Percentiles rank a stretch among this genome's conserved stretches.
Evolutionary conservation across 805 yeast species (phyloP).

Genomic region (Vanderwaltozyma yarrowii): DNA sequence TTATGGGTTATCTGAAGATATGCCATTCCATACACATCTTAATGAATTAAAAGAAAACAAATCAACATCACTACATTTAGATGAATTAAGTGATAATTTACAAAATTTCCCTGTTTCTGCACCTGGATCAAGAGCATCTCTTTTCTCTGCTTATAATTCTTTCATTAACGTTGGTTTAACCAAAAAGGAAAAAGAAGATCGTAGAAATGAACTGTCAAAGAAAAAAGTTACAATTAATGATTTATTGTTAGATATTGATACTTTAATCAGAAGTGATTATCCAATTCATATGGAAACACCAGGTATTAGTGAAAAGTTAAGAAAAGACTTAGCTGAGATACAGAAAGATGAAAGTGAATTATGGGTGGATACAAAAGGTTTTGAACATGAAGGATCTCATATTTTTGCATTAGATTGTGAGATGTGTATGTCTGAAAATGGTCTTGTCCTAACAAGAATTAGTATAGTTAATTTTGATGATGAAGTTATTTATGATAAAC

Average conservation of each 20-base stretch:
- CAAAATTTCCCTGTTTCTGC: conserved; percentile 39
- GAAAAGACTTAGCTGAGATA: conserved; percentile 1
- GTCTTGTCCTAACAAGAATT: conserved; percentile 64
- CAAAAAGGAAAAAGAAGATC: conserved; percentile 42
- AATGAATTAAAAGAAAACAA: conserved; percentile 4
- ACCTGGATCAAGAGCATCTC: conserved; percentile 56
- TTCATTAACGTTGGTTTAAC: conserved; percentile 49
- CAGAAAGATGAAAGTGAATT: conserved; percentile 3
- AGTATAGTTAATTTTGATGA: conserved; percentile 60
- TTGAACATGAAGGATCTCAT: conserved; percentile 49
- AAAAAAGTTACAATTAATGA: conserved; percentile 39
- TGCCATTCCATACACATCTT: conserved; percentile 6
- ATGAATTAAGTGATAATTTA: conserved; percentile 3
- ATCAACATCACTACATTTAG: conserved; percentile 3
- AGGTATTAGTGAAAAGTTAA: conserved; percentile 8
- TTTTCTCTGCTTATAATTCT: conserved; percentile 45
- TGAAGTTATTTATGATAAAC: conserved; percentile 53
- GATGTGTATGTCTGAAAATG: conserved; percentile 61
- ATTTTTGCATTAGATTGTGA: conserved; percentile 88
- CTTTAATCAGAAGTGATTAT: conserved; percentile 40
- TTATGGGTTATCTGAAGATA: conserved; percentile 25
- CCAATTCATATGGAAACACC: conserved; percentile 46
- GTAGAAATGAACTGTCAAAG: conserved; percentile 22
- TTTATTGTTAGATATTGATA: conserved; percentile 40
- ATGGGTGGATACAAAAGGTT: conserved; percentile 46